phyloP scores from a whole-genome alignment of 2,329 filamentous ascomycete genomes.

The Chaetomium olivaceum region DNA sequence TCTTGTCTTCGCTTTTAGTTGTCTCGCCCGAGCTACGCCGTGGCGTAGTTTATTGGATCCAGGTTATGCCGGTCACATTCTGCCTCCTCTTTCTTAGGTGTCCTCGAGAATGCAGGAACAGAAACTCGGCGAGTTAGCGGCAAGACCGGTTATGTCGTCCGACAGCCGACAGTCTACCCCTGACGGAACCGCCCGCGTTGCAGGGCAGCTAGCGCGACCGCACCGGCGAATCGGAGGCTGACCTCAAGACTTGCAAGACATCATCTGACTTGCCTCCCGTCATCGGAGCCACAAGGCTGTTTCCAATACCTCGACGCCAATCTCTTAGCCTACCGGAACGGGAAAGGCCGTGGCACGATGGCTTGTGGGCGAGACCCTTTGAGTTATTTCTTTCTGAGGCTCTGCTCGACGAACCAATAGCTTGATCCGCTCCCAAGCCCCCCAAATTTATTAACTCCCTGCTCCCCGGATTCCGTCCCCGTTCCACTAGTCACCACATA shows the following conservation, averaged over 20 bases:
- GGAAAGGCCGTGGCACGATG: not conserved
- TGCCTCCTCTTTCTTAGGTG: not conserved
- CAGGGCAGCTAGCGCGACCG: not conserved
- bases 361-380: slow-evolving; percentile 2
- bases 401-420: slow-evolving; percentile 10
- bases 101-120: slow-evolving; percentile 4
- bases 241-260: not conserved
- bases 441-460: not conserved
- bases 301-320: slow-evolving; percentile 7
- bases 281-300: slow-evolving; percentile 9
- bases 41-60: slow-evolving; percentile 16
- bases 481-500: not conserved
- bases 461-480: not conserved
- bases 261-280: not conserved
- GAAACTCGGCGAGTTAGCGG: slow-evolving; percentile 6
- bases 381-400: slow-evolving; percentile 3
- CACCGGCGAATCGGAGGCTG: not conserved
- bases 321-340: slow-evolving; percentile 16
- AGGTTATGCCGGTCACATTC: not conserved
- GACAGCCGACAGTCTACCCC: slow-evolving; percentile 5
- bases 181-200: slow-evolving; percentile 15
- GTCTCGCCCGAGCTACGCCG: not conserved
- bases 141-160: slow-evolving; percentile 5
- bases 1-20: not conserved
- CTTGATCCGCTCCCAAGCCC: not conserved